These are phyloP conservation scores for Penicillium ochrochloron DNA, from an alignment of 495 filamentous ascomycete species.

Conservation along the genomic window DNA sequence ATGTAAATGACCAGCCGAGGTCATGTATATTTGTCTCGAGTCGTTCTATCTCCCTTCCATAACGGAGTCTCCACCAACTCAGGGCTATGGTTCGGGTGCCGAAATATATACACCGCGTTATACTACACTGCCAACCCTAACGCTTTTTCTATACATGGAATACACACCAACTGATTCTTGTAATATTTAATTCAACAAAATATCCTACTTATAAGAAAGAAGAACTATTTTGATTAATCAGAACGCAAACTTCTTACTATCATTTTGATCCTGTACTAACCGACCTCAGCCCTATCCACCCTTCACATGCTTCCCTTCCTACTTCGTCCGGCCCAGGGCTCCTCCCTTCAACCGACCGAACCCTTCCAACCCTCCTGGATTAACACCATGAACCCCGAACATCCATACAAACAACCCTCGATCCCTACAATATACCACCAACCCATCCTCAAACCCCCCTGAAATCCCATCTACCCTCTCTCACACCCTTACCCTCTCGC, in stretches of 20 bases:
- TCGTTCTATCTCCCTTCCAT: background rate
- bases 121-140: too few relatives aligned
- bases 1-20: background rate
- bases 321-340: conserved; percentile 20
- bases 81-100: too few relatives aligned
- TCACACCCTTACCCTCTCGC: background rate
- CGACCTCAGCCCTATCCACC: background rate
- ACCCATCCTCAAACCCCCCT: background rate
- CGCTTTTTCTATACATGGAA: too few relatives aligned
- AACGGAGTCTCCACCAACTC: background rate
- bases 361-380: background rate
- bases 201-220: background rate
- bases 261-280: background rate
- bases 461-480: background rate
- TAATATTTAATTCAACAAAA: background rate
- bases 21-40: background rate
- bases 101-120: background rate
- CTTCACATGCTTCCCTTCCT: conserved; percentile 35
- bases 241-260: background rate
- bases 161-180: too few relatives aligned
- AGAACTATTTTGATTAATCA: background rate
- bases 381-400: conserved; percentile 1
- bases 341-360: conserved; percentile 15
- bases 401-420: background rate
- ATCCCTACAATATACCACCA: background rate